phyloP scores from a whole-genome alignment of 2,329 filamentous ascomycete genomes.

The Cordyceps pruinosa region DNA sequence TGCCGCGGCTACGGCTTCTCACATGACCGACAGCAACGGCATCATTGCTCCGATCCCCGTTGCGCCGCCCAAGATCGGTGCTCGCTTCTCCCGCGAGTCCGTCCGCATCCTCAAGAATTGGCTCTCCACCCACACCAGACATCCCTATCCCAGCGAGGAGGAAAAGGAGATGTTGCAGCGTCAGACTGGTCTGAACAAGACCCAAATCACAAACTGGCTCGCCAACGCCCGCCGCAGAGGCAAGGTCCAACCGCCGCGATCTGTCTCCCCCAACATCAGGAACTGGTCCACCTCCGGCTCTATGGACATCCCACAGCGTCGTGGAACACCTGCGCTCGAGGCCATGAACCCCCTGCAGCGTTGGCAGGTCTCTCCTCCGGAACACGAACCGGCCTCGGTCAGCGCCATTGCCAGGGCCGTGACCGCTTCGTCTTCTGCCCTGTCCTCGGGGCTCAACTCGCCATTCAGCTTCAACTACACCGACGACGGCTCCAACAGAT shows the following conservation, averaged over 20 bases:
- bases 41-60: slow-evolving; percentile 20
- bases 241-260: slow-evolving; percentile 64
- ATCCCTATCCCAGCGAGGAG: slow-evolving; percentile 83
- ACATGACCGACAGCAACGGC: slow-evolving; percentile 18
- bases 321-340: slow-evolving; percentile 47
- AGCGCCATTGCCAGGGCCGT: slow-evolving; percentile 53
- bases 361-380: slow-evolving; percentile 53
- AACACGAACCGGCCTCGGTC: slow-evolving; percentile 54
- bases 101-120: slow-evolving; percentile 77
- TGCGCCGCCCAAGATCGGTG: slow-evolving; percentile 55
- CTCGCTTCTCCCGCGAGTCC: slow-evolving; percentile 73
- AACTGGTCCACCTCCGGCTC: slow-evolving; percentile 51
- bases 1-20: slow-evolving; percentile 1
- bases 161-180: slow-evolving; percentile 75
- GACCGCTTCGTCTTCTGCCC: slow-evolving; percentile 43
- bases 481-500: slow-evolving; percentile 54
- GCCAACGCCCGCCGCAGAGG: slow-evolving; percentile 80
- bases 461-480: slow-evolving; percentile 51
- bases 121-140: slow-evolving; percentile 70
- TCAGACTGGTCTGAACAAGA: slow-evolving; percentile 72
- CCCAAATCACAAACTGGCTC: slow-evolving; percentile 86
- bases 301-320: slow-evolving; percentile 65
- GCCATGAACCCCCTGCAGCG: slow-evolving; percentile 51
- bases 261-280: slow-evolving; percentile 61
- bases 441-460: slow-evolving; percentile 50